A percentile compares a stretch with the other conserved stretches of the same genome.
phyloP scores from a whole-genome alignment of 169 alveolate species.

The Eimeria necatrix region DNA sequence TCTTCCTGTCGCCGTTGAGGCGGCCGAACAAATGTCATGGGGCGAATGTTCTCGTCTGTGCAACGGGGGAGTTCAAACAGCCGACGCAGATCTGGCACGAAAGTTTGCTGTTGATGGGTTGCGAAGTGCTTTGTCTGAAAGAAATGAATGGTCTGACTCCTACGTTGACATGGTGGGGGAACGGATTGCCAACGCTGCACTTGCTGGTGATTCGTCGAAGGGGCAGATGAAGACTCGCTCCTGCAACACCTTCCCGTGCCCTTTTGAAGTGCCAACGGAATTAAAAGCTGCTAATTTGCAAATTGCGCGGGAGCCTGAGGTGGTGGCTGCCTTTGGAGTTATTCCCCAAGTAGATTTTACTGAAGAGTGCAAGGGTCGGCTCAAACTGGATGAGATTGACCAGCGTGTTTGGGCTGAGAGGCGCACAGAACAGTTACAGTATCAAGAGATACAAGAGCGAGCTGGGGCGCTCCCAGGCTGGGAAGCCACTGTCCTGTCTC shows the following conservation, averaged over 20 bases:
- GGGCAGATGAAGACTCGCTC: conserved; percentile 57
- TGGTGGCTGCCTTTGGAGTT: conserved; percentile 56
- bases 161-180: conserved; percentile 1
- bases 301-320: conserved; percentile 48
- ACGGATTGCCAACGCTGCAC: background rate
- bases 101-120: conserved; percentile 62
- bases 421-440: conserved; percentile 29
- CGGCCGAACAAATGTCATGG: conserved; percentile 39
- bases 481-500: conserved; percentile 56
- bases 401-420: conserved; percentile 43
- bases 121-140: conserved; percentile 26
- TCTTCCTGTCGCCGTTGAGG: conserved; percentile 51
- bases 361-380: conserved; percentile 55
- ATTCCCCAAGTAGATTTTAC: conserved; percentile 58
- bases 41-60: conserved; percentile 67
- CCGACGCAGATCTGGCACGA: conserved; percentile 29
- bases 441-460: background rate
- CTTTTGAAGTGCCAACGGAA: conserved; percentile 73
- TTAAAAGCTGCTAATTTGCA: conserved; percentile 52
- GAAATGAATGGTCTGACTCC: conserved; percentile 48
- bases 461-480: conserved; percentile 37
- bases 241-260: conserved; percentile 60
- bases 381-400: conserved; percentile 44
- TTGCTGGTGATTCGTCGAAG: conserved; percentile 1
- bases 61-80: conserved; percentile 59